A percentile compares a stretch with the other conserved stretches of the same genome.
These are phyloP conservation scores for Nothophaeocryptopus gaeumannii DNA, from an alignment of 2,329 filamentous ascomycete genomes.

Conservation along the genomic window DNA sequence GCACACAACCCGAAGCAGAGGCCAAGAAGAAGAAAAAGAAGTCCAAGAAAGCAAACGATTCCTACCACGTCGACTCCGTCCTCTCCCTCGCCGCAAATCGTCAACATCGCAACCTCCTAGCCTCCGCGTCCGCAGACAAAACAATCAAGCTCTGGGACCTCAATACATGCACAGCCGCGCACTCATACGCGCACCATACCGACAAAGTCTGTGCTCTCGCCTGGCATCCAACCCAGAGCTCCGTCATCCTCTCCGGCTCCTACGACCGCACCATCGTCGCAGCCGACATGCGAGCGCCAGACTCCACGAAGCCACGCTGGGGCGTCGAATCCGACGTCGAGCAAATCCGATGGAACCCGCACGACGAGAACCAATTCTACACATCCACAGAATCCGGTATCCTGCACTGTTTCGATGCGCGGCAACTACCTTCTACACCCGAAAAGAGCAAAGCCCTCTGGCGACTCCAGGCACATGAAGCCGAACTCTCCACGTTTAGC, in stretches of 20 bases:
- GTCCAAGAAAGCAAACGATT: conserved; percentile 80
- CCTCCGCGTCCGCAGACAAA: conserved; percentile 92
- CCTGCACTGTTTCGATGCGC: conserved; percentile 86
- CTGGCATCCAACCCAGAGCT: conserved; percentile 86
- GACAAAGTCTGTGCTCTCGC: conserved; percentile 96
- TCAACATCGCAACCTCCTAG: conserved; percentile 88
- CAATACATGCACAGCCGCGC: conserved; percentile 85
- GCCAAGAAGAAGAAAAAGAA: conserved; percentile 83
- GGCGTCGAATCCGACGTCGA: conserved; percentile 95
- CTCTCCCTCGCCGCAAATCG: conserved; percentile 88
- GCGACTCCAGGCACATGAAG: conserved; percentile 93
- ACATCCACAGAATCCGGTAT: conserved; percentile 86
- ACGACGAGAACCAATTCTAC: conserved; percentile 90
- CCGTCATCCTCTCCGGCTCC: conserved; percentile 84
- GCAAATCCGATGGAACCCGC: conserved; percentile 86
- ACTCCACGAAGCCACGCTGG: conserved; percentile 78
- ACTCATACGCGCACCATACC: conserved; percentile 92
- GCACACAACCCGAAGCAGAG: conserved; percentile 23
- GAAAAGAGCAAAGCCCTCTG: conserved; percentile 79
- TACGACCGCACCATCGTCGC: conserved; percentile 93
- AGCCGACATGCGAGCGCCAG: conserved; percentile 93
- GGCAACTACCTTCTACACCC: conserved; percentile 70
- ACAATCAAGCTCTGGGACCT: conserved; percentile 98
- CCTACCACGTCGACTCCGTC: conserved; percentile 91
- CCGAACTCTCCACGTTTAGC: conserved; percentile 87